Evolutionary conservation across 306 rosid species (phyloP).

Genomic region (Phaseolus lunatus): DNA sequence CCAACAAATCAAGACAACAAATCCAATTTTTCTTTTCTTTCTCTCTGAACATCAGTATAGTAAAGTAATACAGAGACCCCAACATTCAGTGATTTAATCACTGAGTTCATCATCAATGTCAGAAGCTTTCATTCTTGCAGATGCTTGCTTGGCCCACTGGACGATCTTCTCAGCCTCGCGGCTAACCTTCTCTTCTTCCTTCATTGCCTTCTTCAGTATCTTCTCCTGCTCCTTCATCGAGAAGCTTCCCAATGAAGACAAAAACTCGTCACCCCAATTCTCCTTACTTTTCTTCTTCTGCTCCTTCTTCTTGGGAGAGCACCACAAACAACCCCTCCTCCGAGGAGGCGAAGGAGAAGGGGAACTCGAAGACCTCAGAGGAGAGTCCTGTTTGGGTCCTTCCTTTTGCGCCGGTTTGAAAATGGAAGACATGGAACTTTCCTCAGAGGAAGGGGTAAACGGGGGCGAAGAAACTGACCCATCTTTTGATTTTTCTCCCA

Average conservation of each 20-base stretch:
- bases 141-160: constrained; percentile 70
- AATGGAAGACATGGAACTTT: constrained; percentile 49
- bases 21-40: background rate
- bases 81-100: constrained; percentile 43
- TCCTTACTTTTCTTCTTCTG: constrained; percentile 57
- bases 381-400: background rate
- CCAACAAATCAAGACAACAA: background rate
- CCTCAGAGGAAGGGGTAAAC: constrained; percentile 53
- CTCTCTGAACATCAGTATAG: background rate
- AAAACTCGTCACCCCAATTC: constrained; percentile 62
- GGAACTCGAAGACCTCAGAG: constrained; percentile 41
- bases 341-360: constrained; percentile 77
- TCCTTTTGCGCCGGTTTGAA: constrained; percentile 43
- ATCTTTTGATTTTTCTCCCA: constrained; percentile 35
- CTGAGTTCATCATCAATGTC: constrained; percentile 71
- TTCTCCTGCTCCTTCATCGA: constrained; percentile 67
- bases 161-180: constrained; percentile 84
- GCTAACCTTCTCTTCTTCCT: constrained; percentile 73
- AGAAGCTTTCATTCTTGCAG: constrained; percentile 61
- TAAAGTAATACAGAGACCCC: background rate
- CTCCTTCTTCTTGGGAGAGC: constrained; percentile 73
- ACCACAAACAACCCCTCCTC: constrained; percentile 74
- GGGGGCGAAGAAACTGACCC: constrained; percentile 50
- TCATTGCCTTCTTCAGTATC: constrained; percentile 73
- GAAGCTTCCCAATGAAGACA: constrained; percentile 66